Conservation (phyloP, 2,329 filamentous ascomycete species). For the Colletotrichum salicis region DNA sequence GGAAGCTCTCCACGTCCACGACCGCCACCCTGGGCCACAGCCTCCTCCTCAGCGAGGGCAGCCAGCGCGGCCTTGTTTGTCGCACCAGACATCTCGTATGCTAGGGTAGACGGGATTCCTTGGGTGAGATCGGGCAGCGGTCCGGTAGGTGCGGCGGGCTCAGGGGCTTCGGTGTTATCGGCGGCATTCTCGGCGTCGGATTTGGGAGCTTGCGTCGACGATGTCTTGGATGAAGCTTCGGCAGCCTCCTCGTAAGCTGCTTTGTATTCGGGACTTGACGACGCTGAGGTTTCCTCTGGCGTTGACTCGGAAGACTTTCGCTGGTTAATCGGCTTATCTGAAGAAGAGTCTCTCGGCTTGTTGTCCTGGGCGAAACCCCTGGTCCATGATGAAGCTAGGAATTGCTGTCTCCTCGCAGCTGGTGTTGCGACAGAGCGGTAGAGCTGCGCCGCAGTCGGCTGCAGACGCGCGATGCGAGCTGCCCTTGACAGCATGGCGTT, state of each 20-base stretch:
- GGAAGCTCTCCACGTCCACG: slow-evolving; percentile 73
- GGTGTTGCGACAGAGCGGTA: slow-evolving; percentile 35
- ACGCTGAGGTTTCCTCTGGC: background rate
- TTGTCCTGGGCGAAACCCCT: slow-evolving; percentile 34
- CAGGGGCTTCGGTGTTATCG: slow-evolving; percentile 29
- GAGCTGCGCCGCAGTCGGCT: slow-evolving; percentile 34
- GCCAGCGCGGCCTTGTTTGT: slow-evolving; percentile 40
- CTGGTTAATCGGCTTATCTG: slow-evolving; percentile 17
- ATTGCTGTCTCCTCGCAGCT: slow-evolving; percentile 26
- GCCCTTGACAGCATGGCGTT: slow-evolving; percentile 39
- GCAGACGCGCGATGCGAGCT: slow-evolving; percentile 37
- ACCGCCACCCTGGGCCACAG: slow-evolving; percentile 58
- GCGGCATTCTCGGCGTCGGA: slow-evolving; percentile 19
- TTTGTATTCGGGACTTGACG: slow-evolving; percentile 15
- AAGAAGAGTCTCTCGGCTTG: slow-evolving; percentile 16
- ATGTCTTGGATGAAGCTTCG: slow-evolving; percentile 20
- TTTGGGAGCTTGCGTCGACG: slow-evolving; percentile 18
- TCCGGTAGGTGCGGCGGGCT: slow-evolving; percentile 48
- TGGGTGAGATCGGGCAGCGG: slow-evolving; percentile 92
- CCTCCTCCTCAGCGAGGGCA: slow-evolving; percentile 40
- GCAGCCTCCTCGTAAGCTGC: slow-evolving; percentile 15
- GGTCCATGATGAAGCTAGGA: slow-evolving; percentile 30
- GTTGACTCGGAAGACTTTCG: slow-evolving; percentile 23
- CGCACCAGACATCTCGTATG: slow-evolving; percentile 71
- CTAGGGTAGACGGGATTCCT: slow-evolving; percentile 91